Evolutionary conservation across 1,284 basidiomycete genomes (phyloP).

Genomic region (Thelephora terrestris): DNA sequence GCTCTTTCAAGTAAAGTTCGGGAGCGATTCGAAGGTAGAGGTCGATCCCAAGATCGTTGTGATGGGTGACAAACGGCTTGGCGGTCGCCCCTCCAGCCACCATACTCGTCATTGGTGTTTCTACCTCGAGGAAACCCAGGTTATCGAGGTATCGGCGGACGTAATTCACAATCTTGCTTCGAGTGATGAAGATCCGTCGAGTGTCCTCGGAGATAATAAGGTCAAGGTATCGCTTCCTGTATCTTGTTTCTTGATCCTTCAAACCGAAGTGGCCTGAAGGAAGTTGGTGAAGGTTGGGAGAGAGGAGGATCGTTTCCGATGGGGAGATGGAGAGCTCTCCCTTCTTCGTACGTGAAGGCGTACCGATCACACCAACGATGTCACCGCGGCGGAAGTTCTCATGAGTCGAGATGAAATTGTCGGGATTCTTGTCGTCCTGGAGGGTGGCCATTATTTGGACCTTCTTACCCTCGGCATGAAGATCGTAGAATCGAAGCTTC

Average conservation of each 20-base stretch:
- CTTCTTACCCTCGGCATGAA: conserved; percentile 88
- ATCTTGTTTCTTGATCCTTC: conserved; percentile 94
- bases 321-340: conserved; percentile 93
- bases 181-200: conserved; percentile 86
- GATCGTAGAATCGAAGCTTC: conserved; percentile 93
- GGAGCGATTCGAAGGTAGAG: conserved; percentile 98
- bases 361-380: conserved; percentile 88
- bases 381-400: conserved; percentile 92
- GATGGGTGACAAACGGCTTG: conserved; percentile 98
- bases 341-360: conserved; percentile 89
- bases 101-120: conserved; percentile 98
- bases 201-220: conserved; percentile 92
- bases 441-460: conserved; percentile 93
- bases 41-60: conserved; percentile 97
- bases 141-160: conserved; percentile 86
- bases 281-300: conserved; percentile 94
- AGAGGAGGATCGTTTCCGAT: conserved; percentile 76
- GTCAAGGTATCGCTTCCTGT: conserved; percentile 98
- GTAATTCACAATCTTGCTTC: conserved; percentile 84
- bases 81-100: conserved; percentile 96
- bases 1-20: conserved; percentile 96
- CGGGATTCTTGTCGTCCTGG: conserved; percentile 69
- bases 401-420: conserved; percentile 68
- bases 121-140: conserved; percentile 96
- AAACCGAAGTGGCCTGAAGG: conserved; percentile 86